Conservation (phyloP, 2,329 filamentous ascomycete genomes). For the Cladosporium colombiae region DNA sequence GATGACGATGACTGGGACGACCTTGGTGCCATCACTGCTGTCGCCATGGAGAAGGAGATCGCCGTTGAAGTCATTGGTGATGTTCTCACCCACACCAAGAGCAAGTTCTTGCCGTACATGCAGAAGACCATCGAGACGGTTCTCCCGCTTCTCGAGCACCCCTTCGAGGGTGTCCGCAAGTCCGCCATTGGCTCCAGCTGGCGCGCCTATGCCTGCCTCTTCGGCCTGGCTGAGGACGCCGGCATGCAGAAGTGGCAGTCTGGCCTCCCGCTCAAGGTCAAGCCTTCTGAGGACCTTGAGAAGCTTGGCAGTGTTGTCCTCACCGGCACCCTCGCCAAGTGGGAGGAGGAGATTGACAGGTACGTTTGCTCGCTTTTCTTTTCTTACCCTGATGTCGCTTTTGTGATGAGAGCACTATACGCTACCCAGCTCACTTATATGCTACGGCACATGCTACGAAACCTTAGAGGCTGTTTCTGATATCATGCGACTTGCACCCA, state of each 20-base stretch:
- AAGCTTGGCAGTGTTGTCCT: constrained; percentile 86
- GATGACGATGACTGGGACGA: constrained; percentile 85
- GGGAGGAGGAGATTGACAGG: constrained; percentile 90
- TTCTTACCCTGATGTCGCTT: constrained; percentile 18
- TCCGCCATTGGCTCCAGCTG: constrained; percentile 88
- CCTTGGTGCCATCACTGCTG: constrained; percentile 78
- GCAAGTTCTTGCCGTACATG: constrained; percentile 78
- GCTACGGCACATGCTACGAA: constrained; percentile 52
- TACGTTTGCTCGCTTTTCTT: constrained; percentile 57
- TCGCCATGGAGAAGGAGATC: constrained; percentile 96
- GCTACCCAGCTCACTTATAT: constrained; percentile 99
- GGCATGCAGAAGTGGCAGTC: constrained; percentile 81
- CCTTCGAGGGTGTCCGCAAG: constrained; percentile 91
- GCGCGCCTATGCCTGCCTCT: constrained; percentile 90
- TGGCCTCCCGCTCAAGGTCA: constrained; percentile 78
- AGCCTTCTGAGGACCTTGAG: constrained; percentile 75
- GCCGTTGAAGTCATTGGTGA: constrained; percentile 94
- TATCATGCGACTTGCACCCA: constrained; percentile 22
- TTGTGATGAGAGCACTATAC: constrained; percentile 79
- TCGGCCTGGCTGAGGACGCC: constrained; percentile 79
- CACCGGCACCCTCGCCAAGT: constrained; percentile 78
- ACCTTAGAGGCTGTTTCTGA: constrained; percentile 53
- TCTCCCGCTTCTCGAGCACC: constrained; percentile 79
- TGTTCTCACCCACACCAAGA: constrained; percentile 82
- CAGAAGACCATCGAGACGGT: constrained; percentile 84